Evolutionary conservation across 306 rosid species (phyloP), one percentile per base, ranked within the genome.

Genomic region (Astragalus membranaceus): DNA sequence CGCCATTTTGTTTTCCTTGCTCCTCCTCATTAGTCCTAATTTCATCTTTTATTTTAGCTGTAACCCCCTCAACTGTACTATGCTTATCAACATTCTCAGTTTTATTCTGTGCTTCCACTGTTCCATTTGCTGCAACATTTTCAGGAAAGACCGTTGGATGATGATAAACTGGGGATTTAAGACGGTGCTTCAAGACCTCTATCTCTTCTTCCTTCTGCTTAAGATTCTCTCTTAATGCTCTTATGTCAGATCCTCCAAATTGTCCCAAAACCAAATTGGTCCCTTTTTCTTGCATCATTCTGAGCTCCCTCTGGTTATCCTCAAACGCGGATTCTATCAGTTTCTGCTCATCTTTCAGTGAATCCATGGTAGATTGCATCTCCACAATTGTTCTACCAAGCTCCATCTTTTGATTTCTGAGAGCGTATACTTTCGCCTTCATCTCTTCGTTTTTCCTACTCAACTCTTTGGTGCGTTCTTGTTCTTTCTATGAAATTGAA

Each of bases 401-500:
- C 84, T 86, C 95, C 91, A 85, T 86, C 77, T 94, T 91, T 57
- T 89, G 84, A 50, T 49, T 87, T 78, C 89, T 77, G 13, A 88
- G 75, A 5, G 81, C 6, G 66, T 76, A 86, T 73, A 88, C 32
- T 74, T 70, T 84, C 13, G 69, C 82, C 64, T 82, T 87, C 87
- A 87, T 80, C 61, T 88, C 97, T 77, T 84, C 91, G 11, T 73
- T 81, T 85, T 80, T 88, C 82, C 65, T 75, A 43, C 70, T 89
- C 88, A 87, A 64, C 79, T 84, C 95, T 66, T 79, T 71, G 51
- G 41, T 36, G 10, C 59, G 75, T 49, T 87, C 91, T 73, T 70
- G 83, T 74, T 94, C 89, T 73, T 76, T 88, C 99, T 94, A 67
- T 55, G 14, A 14, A 32, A 61, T 65, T 67, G 67, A 65, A 57